Base-by-base conservation (phyloP, 345 rosid species). In the Barbarea vulgaris region DNA sequence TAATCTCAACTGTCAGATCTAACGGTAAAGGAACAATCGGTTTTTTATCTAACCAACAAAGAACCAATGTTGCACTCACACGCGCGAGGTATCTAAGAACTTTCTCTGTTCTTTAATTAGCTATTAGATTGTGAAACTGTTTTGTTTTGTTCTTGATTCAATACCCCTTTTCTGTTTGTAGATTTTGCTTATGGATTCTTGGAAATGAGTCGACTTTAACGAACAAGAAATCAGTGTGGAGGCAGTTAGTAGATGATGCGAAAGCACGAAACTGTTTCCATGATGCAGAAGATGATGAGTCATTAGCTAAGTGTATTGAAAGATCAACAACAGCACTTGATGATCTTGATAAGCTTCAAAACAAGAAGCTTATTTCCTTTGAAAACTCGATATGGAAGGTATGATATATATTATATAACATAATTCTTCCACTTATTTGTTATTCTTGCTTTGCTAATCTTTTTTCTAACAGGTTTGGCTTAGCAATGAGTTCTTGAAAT, bases 1-100 rank as follows among this genome's bases (percentile, higher is more conserved):
- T 85, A 27, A 46, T 85, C n/a, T 85, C 89, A 18, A 84, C 89
- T 15, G 85, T 85, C 14, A 73, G 89, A 67, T 78, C 79, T 28
- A 85, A 85, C 15, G 34, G 21, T 39, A 52, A 41, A 22, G 87
- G 89, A 53, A 22, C 53, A 1, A 61, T 82, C 2, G 89, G 89
- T 18, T 85, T 84, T 56, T 39, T 84, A 58, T 72, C 83, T 52
- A 73, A 79, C 72, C 36, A 31, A 47, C 84, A 78, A 41, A 78
- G 84, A 63, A 66, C 82, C 18, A 83, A 83, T 55, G 86, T 84
- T 9, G 76, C 83, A 12, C 70, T 84, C 50, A 84, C 84, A 5
- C 83, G 85, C 0, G 84, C 85, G 3, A 84, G 87, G 89, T 82
- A 70, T 18, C 25, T 17, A 22, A 41, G 8, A 27, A 25, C 5